phyloP scores from a whole-genome alignment of 495 filamentous ascomycete genomes.

The Physcia stellaris region DNA sequence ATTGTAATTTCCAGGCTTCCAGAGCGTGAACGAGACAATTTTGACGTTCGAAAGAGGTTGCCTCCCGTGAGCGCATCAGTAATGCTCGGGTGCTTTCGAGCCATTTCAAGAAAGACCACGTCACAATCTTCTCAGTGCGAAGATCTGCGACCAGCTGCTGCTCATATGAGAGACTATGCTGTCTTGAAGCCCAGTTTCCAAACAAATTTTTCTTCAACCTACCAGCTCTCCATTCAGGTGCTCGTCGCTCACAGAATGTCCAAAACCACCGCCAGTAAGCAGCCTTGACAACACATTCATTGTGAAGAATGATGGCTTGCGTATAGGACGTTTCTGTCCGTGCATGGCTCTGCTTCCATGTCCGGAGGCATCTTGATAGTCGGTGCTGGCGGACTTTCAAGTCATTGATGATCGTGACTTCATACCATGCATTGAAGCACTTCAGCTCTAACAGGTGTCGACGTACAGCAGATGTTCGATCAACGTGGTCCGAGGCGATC shows the following conservation, averaged over 20 bases:
- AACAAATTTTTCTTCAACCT: slow-evolving; percentile 33
- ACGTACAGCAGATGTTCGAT: slow-evolving; percentile 45
- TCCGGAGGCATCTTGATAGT: slow-evolving; percentile 39
- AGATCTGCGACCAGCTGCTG: slow-evolving; percentile 7
- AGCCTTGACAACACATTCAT: slow-evolving; percentile 28
- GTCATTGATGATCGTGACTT: slow-evolving; percentile 57
- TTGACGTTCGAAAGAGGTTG: slow-evolving; percentile 20
- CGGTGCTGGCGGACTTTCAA: slow-evolving; percentile 51
- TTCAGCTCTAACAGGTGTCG: slow-evolving; percentile 54
- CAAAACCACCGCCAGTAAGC: slow-evolving; percentile 45
- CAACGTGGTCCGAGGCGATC: slow-evolving; percentile 42
- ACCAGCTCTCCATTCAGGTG: slow-evolving; percentile 36
- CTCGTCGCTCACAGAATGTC: slow-evolving; percentile 37
- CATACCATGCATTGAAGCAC: slow-evolving; percentile 67
- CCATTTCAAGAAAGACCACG: slow-evolving; percentile 9
- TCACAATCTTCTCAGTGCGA: slow-evolving; percentile 1
- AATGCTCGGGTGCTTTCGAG: slow-evolving; percentile 19
- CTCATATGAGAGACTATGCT: slow-evolving; percentile 1
- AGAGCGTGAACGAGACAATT: slow-evolving; percentile 21
- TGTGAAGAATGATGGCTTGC: slow-evolving; percentile 29
- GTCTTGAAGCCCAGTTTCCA: slow-evolving; percentile 21
- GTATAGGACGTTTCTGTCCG: slow-evolving; percentile 21
- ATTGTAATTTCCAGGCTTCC: slow-evolving; percentile 27
- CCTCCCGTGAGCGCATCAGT: slow-evolving; percentile 19
- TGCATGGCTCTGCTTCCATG: slow-evolving; percentile 37